phyloP scores from a whole-genome alignment of 805 yeast genomes.

The Kazachstania taianensis region DNA sequence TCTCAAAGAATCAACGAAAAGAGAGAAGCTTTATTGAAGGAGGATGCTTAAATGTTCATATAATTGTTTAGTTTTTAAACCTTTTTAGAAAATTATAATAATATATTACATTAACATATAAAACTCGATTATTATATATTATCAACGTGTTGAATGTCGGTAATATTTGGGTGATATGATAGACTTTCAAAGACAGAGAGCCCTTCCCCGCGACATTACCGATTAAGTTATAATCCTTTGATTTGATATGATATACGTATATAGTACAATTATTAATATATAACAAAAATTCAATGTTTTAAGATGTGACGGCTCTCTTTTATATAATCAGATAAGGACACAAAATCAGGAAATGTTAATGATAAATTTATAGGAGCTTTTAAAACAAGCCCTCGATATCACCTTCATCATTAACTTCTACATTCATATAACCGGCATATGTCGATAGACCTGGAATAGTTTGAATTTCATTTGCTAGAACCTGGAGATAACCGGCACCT shows the following conservation, averaged over 20 bases:
- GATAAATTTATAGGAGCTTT: too few species aligned
- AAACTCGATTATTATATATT: neutral
- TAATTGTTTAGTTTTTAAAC: slow-evolving; percentile 2
- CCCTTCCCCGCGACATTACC: too few species aligned
- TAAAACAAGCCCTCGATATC: slow-evolving; percentile 88
- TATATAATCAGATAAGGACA: too few species aligned
- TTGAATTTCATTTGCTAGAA: slow-evolving; percentile 92
- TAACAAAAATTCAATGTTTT: too few species aligned
- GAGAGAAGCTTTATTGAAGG: slow-evolving; percentile 89
- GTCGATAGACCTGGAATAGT: slow-evolving; percentile 97
- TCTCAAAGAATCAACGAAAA: slow-evolving; percentile 91
- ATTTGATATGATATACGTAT: too few species aligned
- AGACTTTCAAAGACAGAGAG: too few species aligned
- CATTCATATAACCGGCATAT: slow-evolving; percentile 93
- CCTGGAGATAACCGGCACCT: slow-evolving; percentile 95
- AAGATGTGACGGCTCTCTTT: too few species aligned
- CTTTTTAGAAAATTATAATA: neutral
- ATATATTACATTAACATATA: neutral
- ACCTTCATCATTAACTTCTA: slow-evolving; percentile 82
- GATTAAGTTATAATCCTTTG: too few species aligned
- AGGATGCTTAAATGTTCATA: slow-evolving; percentile 47
- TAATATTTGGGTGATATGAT: too few species aligned
- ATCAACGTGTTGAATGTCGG: slow-evolving; percentile 2
- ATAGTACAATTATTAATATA: too few species aligned
- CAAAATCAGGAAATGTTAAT: too few species aligned